Base-by-base conservation (phyloP, 2,329 filamentous ascomycete genomes). In the Colletotrichum nymphaeae region DNA sequence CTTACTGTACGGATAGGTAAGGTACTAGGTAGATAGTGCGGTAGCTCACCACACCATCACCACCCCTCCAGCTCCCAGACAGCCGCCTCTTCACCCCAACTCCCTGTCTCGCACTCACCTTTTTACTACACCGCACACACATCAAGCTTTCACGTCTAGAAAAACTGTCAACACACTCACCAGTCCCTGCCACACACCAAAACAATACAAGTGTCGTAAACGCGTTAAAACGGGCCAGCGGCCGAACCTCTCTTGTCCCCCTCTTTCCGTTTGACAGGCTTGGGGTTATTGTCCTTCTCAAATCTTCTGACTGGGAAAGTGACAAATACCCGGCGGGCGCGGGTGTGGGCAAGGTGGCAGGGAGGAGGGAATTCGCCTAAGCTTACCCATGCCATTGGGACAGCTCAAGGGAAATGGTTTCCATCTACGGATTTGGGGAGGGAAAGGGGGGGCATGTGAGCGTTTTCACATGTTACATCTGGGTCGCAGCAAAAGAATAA, bases 341-440 rank as follows among this genome's bases (percentile, higher is more conserved):
- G n/a, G 24, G 14, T 14, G 14, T 5, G 35, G 35, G 12, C 35
- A 32, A 11, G 35, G 35, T 4, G 12, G 35, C 4, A 37, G 16
- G 37, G 16, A 42, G 14, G 14, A 42, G 24, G n/a, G 19, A n/a
- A 9, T 49, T 49, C 7, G 8, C 3, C 26, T 57, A 62, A 65
- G 55, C 60, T 70, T 73, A 70, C 32, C 67, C 66, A 60, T 30
- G 24, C 70, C 60, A n/a, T 60, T 32, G 59, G 52, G 37, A 63
- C 60, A 22, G 42, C 7, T n/a, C 42, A 49, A 49, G 19, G 16
- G 19, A 49, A 49, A n/a, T 16, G 37, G 1, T 5, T 42, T 42
- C 42, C 42, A 49, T 49, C 42, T n/a, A 35, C 11, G 32, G 32
- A 5, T 35, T 35, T 35, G 11, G 11, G 30, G 30, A 32, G 30